Base-by-base conservation (phyloP, 208 protist genomes). In the Crithidia brevicula region DNA sequence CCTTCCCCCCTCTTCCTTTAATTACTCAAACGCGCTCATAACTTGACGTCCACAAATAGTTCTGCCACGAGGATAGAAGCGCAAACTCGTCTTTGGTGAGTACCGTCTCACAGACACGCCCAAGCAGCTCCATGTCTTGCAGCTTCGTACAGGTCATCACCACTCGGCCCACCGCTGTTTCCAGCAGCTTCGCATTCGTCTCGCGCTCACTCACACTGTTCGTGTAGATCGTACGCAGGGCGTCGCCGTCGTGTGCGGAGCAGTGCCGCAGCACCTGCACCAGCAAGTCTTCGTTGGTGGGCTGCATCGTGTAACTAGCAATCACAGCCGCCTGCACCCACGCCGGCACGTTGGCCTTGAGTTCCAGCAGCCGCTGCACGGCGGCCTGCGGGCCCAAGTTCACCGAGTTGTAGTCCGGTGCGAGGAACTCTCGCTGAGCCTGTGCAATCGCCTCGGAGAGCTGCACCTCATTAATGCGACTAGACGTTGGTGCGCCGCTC, bases 151-250 rank as follows among this genome's bases (percentile, higher is more conserved):
- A 75, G 11, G 58, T 45, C 5, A 71, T 18, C 13, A 95, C 30
- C 56, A 86, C 77, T 40, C 71, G 56, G 0, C 86, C 89, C 42
- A 86, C 72, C 18, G 89, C 85, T 23, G 86, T 92, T 40, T 43
- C 25, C 45, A 75, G 68, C 61, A 92, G 46, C 6, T 47, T 53
- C 28, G 49, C 46, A 10, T 79, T 58, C 61, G 76, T 82, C 49
- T 95, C 89, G 2, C 73, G 76, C 65, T 95, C 89, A 59, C 86
- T 91, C 45, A 84, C 74, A 23, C 79, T 84, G 57, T 84, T 72
- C 3, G 50, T 46, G 40, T 77, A 61, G 23, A 89, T 77, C 9
- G 45, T 43, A 2, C 47, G 27, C 15, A 92, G 51, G 9, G 36
- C 64, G 3, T 83, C 81, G 5, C 81, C 82, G 60, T 95, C 89